Base-by-base conservation (phyloP, 306 rosid genomes). In the Clitoria ternatea region DNA sequence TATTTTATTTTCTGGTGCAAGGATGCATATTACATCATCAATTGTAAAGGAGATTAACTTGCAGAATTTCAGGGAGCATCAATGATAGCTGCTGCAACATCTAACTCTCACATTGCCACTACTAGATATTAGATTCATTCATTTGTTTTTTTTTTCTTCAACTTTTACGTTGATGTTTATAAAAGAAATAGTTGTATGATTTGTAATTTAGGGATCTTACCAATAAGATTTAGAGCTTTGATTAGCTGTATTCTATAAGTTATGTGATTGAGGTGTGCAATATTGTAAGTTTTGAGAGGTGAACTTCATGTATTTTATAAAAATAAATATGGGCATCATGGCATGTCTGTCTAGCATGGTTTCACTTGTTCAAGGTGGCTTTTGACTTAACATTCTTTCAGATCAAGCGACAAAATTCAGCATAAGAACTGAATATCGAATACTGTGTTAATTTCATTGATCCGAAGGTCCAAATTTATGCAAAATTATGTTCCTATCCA, bases 1-100 rank as follows among this genome's bases (percentile, higher is more conserved):
- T 63, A 10, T 67, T 42, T 24, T 33, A 15, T 55, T 56, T 54
- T 74, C 54, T 50, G 11, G 12, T 81, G 84, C 90, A 89, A 89
- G 86, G 56, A 61, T 47, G n/a, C n/a, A n/a, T n/a, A n/a, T n/a
- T n/a, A 23, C 48, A 56, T 69, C 39, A 73, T 48, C 76, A 37
- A 19, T 74, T 81, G 47, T 69, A 60, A 82, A 69, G 78, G 69
- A 48, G 30, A 45, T 36, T 64, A 27, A 48, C 30, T 40, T 30
- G 56, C 67, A 59, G 70, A 72, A 18, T 54, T 23, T 55, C 76
- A 72, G 53, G 56, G 55, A 66, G 61, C 61, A 75, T 26, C 65
- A 33, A 60, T 63, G 42, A 56, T 66, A 77, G 83, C 63, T 56
- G 10, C 56, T 35, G 74, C 71, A 67, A 70, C 74, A 77, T 19